Evolutionary conservation across 805 yeast genomes (phyloP).

Genomic region (Schwanniomyces pseudopolymorphus): DNA sequence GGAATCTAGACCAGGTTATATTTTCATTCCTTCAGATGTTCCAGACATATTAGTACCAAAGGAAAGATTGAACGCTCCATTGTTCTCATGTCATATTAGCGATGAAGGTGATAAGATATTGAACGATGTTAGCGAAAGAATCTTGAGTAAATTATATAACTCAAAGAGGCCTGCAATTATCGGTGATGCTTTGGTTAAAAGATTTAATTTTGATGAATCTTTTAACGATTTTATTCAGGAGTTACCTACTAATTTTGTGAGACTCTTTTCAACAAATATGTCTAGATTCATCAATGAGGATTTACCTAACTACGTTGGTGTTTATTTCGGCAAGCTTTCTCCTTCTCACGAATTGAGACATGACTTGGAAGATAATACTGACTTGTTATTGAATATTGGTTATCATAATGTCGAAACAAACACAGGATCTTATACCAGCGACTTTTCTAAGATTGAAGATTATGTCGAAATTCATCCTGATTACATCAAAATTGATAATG

Average conservation of each 20-base stretch:
- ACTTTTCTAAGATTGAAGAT: slow-evolving; percentile 20
- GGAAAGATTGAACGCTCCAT: slow-evolving; percentile 16
- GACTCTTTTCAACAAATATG: slow-evolving; percentile 55
- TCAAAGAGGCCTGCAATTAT: slow-evolving; percentile 63
- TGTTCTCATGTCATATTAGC: slow-evolving; percentile 5
- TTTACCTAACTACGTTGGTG: slow-evolving; percentile 64
- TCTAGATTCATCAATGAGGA: slow-evolving; percentile 80
- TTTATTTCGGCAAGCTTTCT: slow-evolving; percentile 64
- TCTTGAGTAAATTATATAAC: slow-evolving; percentile 51
- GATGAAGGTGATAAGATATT: slow-evolving; percentile 12
- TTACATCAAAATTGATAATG: slow-evolving; percentile 35
- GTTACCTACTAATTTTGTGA: slow-evolving; percentile 36
- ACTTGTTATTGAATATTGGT: slow-evolving; percentile 71
- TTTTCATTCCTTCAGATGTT: slow-evolving; percentile 74
- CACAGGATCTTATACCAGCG: slow-evolving; percentile 22
- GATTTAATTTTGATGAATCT: slow-evolving; percentile 49
- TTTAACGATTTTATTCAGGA: slow-evolving; percentile 51
- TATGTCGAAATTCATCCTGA: slow-evolving; percentile 44
- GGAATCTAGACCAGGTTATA: slow-evolving; percentile 76
- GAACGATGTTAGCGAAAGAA: slow-evolving; percentile 23
- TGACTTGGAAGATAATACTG: slow-evolving; percentile 48
- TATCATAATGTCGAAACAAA: slow-evolving; percentile 43
- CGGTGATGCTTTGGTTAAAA: slow-evolving; percentile 68
- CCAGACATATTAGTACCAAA: slow-evolving; percentile 39
- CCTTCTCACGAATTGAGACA: slow-evolving; percentile 15